A percentile compares a stretch with the other conserved stretches of the same genome.
These are phyloP conservation scores for Naganishia sp. DNA, from an alignment of 1,284 basidiomycete species.

Conservation along the genomic window DNA sequence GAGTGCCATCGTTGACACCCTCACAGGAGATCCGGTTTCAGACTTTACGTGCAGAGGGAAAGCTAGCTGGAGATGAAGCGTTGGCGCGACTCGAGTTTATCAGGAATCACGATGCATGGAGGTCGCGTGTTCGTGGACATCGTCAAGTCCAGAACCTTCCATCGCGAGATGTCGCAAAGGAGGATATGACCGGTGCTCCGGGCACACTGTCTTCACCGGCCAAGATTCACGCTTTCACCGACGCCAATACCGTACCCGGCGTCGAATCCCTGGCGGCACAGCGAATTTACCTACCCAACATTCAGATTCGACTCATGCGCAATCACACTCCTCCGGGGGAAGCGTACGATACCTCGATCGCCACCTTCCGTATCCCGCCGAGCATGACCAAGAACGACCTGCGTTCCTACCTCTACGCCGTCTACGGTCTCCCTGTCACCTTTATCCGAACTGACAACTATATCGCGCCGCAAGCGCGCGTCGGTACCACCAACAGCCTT, in stretches of 20 bases:
- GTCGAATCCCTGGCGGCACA: conserved; percentile 66
- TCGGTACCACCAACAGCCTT: conserved; percentile 39
- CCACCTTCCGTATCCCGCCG: conserved; percentile 82
- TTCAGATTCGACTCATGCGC: conserved; percentile 76
- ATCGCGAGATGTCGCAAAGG: not conserved
- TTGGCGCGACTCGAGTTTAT: conserved; percentile 45
- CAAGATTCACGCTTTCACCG: conserved; percentile 28
- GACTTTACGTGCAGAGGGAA: conserved; percentile 38
- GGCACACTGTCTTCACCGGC: conserved; percentile 20
- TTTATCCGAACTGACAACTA: conserved; percentile 94
- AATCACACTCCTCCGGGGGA: conserved; percentile 76
- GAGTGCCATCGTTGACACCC: conserved; percentile 31
- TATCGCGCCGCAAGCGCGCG: conserved; percentile 60
- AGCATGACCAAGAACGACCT: conserved; percentile 89
- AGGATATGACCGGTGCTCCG: not conserved
- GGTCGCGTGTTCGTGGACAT: conserved; percentile 45
- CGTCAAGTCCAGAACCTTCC: conserved; percentile 27
- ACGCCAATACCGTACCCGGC: conserved; percentile 30
- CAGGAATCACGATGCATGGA: conserved; percentile 42
- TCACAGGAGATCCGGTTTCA: conserved; percentile 48
- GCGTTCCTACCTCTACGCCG: conserved; percentile 76
- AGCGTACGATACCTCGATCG: conserved; percentile 89
- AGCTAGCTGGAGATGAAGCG: conserved; percentile 41
- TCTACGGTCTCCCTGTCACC: conserved; percentile 83
- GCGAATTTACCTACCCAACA: conserved; percentile 84